Percentiles rank a stretch among this genome's conserved stretches.
Evolutionary conservation across 768 basidiomycete genomes (phyloP).

Genomic region (Tricholomella constricta): DNA sequence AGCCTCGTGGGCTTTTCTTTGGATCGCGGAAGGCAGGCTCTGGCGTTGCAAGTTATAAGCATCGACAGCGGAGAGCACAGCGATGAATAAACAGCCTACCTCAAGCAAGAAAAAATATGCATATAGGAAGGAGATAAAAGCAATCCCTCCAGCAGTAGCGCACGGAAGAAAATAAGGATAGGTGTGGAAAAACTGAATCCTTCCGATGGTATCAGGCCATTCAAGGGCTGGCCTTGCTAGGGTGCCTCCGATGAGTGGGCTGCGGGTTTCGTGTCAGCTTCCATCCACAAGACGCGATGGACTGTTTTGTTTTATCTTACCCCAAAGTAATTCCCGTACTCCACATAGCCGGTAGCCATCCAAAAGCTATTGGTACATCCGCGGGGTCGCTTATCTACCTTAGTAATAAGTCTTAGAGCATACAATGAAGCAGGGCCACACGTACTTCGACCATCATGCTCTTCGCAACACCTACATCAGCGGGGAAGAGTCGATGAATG

Average conservation of each 20-base stretch:
- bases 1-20: background rate
- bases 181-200: conserved; percentile 25
- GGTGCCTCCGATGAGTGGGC: conserved; percentile 31
- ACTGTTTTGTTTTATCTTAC: no score
- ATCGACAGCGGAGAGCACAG: background rate
- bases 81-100: conserved; percentile 15
- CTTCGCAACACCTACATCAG: conserved; percentile 13
- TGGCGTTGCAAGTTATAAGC: conserved; percentile 5
- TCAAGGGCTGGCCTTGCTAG: conserved; percentile 28
- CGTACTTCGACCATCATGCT: conserved; percentile 19
- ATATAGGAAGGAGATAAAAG: conserved; percentile 19
- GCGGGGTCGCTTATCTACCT: conserved; percentile 16
- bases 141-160: conserved; percentile 14
- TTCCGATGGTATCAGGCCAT: conserved; percentile 29
- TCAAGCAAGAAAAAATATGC: conserved; percentile 27
- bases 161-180: conserved; percentile 37
- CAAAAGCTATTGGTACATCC: conserved; percentile 12
- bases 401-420: background rate
- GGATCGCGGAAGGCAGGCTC: conserved; percentile 20
- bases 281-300: background rate
- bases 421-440: background rate
- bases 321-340: conserved; percentile 27
- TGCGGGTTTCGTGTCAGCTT: conserved; percentile 4
- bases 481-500: background rate
- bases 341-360: conserved; percentile 27